Evolutionary conservation across 2,329 filamentous ascomycete species (phyloP), one percentile per base, ranked within the genome.

Genomic region (Monilinia laxa): DNA sequence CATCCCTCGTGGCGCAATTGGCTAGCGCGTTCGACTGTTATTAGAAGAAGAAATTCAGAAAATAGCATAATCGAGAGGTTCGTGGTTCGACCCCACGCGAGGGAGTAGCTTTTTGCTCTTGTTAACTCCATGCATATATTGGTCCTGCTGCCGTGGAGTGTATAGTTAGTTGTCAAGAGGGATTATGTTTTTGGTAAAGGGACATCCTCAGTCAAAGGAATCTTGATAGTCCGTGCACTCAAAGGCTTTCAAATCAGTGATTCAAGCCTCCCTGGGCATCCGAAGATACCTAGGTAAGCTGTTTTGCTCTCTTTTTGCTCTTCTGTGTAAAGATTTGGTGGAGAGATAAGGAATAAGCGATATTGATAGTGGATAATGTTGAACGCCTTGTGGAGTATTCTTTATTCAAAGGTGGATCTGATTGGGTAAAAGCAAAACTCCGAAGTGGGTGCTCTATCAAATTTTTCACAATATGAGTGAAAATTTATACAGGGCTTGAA

Each of bases 21-120:
- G 62, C 62, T 64, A 64, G 62, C 62, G 62, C 52, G 62, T 65
- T 65, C 54, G 63, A 65, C 63, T 65, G 63, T 65, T 65, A 51
- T 12, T 10, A 5, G 40, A 42, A 14, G 38, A n/a, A 47, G 25
- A 2, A 25, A n/a, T 64, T 45, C 20, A 20, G 11, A 12, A 28
- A 0, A n/a, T 14, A 38, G 20, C n/a, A 10, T 18, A 2, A 65
- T 65, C 63, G 63, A 65, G 63, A 65, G 63, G 63, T 59, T 65
- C 3, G 42, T 58, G 42, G 63, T 65, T 65, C 63, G 11, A 65
- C 1, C 63, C 54, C 42, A 58, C 42, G 3, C 63, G 63, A 65
- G 54, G 62, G 62, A 63, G 60, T 16, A 28, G n/a, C 6, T 23
- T 35, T 38, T 42, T 28, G 10, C 4, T 23, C 7, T 56, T 7